Percentiles rank a stretch among this genome's conserved stretches.
Evolutionary conservation across 305 asterid genomes (phyloP).

Genomic region (Fraxinus ornus): DNA sequence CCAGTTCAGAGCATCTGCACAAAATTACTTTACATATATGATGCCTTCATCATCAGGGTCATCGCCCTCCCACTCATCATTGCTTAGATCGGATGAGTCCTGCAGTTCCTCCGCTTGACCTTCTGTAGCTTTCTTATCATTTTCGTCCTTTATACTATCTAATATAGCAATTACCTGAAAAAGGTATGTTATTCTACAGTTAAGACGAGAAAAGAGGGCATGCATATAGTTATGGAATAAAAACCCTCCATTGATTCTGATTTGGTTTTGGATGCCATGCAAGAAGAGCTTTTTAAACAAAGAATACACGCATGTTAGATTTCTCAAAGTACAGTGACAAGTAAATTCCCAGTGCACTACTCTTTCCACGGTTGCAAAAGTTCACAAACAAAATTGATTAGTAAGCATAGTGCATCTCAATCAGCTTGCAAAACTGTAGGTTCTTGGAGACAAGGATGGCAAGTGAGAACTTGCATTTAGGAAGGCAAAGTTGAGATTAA

Average conservation of each 20-base stretch:
- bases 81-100: slow-evolving; percentile 40
- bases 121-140: slow-evolving; percentile 31
- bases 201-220: neutral
- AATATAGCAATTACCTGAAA: slow-evolving; percentile 86
- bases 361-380: neutral
- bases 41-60: slow-evolving; percentile 79
- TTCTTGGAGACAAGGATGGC: neutral
- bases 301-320: neutral
- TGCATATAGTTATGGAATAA: neutral
- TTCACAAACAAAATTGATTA: neutral
- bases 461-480: neutral
- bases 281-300: neutral
- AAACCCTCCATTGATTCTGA: neutral
- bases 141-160: slow-evolving; percentile 80
- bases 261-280: neutral
- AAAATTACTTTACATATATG: slow-evolving; percentile 68
- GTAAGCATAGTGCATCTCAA: neutral
- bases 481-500: neutral
- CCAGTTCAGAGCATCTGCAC: slow-evolving; percentile 4
- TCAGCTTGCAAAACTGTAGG: neutral
- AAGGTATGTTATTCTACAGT: neutral
- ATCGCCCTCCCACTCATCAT: slow-evolving; percentile 61
- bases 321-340: neutral
- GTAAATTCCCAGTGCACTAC: neutral
- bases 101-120: slow-evolving; percentile 28